These are phyloP conservation scores for Exsudoporus frostii DNA, from an alignment of 768 basidiomycete species.

Conservation along the genomic window DNA sequence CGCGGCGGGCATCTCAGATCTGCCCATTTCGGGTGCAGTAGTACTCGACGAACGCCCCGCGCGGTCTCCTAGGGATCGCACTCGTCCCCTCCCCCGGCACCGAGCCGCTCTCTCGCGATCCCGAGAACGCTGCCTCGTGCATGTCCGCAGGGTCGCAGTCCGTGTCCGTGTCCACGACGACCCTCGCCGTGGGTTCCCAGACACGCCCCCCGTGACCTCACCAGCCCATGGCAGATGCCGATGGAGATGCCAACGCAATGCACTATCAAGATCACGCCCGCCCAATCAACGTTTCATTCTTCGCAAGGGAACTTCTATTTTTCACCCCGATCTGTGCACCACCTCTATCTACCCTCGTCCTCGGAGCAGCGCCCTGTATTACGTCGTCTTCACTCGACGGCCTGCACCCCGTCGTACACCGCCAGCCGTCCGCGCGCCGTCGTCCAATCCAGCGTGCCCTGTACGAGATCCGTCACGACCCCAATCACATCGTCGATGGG, in stretches of 20 bases:
- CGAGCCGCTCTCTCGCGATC: too few relatives aligned
- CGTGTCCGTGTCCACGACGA: too few relatives aligned
- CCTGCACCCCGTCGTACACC: slow-evolving; percentile 88
- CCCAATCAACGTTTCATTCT: neutral
- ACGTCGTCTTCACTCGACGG: slow-evolving; percentile 45
- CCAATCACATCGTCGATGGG: slow-evolving; percentile 83
- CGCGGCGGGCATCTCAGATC: slow-evolving; percentile 27
- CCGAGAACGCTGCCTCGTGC: too few relatives aligned
- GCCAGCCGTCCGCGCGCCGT: slow-evolving; percentile 69
- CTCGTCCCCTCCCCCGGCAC: too few relatives aligned
- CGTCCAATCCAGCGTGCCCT: slow-evolving; percentile 73
- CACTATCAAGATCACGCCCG: too few relatives aligned
- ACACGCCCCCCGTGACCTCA: neutral
- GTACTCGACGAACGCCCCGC: too few relatives aligned
- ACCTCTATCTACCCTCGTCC: slow-evolving; percentile 5
- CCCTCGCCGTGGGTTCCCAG: slow-evolving; percentile 1
- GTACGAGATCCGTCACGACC: slow-evolving; percentile 74
- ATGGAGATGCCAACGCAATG: neutral
- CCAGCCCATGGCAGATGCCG: neutral
- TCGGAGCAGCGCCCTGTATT: slow-evolving; percentile 16
- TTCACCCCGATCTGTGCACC: neutral
- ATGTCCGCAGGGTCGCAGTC: slow-evolving; percentile 3
- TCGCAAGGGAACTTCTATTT: neutral
- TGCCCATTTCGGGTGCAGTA: slow-evolving; percentile 8
- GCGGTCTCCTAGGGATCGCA: too few relatives aligned